phyloP scores from a whole-genome alignment of 306 rosid species.

The Cucurbita ficifolia region DNA sequence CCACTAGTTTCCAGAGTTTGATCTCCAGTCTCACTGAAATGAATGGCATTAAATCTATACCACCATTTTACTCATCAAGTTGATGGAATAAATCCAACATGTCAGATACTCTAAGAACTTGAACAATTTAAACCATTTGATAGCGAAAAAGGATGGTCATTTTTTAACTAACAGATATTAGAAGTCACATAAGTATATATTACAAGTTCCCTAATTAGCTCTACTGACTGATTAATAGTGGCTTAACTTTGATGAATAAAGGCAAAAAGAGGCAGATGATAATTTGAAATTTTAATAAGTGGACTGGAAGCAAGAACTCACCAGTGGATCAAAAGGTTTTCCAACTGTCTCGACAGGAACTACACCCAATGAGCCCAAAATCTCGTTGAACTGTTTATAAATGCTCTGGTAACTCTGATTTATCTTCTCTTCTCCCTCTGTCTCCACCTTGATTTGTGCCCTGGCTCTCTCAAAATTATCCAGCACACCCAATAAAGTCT shows the following conservation, averaged over 20 bases:
- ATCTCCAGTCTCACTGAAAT: background rate
- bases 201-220: background rate
- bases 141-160: background rate
- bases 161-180: background rate
- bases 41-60: background rate
- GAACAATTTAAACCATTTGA: background rate
- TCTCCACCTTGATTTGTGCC: constrained; percentile 73
- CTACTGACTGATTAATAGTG: background rate
- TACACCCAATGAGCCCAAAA: constrained; percentile 64
- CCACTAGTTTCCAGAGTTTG: background rate
- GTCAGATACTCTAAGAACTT: background rate
- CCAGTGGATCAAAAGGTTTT: constrained; percentile 82
- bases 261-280: background rate
- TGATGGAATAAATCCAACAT: background rate
- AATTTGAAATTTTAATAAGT: background rate
- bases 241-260: background rate
- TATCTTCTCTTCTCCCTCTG: constrained; percentile 84
- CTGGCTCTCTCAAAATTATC: constrained; percentile 98
- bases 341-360: constrained; percentile 74
- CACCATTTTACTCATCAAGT: background rate
- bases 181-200: background rate
- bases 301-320: constrained; percentile 28
- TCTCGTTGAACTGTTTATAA: constrained; percentile 70
- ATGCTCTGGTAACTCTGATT: constrained; percentile 87
- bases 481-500: constrained; percentile 58